Evolutionary conservation across 1,139 yeast species (phyloP).

Genomic region (Blastobotrys apis): DNA sequence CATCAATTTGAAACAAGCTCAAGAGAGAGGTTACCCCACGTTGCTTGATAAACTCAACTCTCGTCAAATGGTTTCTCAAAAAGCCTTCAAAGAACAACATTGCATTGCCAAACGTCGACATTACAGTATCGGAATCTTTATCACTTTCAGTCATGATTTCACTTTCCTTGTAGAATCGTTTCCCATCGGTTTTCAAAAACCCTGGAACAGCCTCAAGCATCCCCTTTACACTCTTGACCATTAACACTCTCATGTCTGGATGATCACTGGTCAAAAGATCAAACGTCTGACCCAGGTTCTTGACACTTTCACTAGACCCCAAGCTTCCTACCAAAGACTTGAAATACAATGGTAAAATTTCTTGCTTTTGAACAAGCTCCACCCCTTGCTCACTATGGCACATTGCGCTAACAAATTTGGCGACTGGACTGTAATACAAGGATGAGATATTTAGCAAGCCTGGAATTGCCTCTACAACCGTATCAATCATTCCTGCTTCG

Average conservation of each 20-base stretch:
- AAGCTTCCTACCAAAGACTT: constrained; percentile 20
- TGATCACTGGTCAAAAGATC: constrained; percentile 86
- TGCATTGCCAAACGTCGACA: constrained; percentile 24
- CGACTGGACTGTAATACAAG: constrained; percentile 57
- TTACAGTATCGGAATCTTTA: constrained; percentile 15
- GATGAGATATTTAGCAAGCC: constrained; percentile 47
- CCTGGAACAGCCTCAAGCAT: constrained; percentile 48
- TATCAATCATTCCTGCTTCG: constrained; percentile 72
- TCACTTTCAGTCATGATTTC: constrained; percentile 14
- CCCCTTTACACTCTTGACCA: constrained; percentile 48
- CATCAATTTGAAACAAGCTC: constrained; percentile 26
- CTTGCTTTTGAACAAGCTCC: constrained; percentile 34
- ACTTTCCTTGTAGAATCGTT: constrained; percentile 20
- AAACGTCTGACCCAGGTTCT: constrained; percentile 61
- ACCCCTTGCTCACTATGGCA: constrained; percentile 76
- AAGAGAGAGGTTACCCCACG: constrained; percentile 30
- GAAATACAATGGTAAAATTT: constrained; percentile 21
- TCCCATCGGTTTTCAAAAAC: constrained; percentile 17
- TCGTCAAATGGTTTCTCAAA: constrained; percentile 32
- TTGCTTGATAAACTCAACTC: constrained; percentile 33
- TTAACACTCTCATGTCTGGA: constrained; percentile 59
- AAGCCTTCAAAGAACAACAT: constrained; percentile 34
- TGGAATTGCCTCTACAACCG: constrained; percentile 53
- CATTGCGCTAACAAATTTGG: constrained; percentile 79
- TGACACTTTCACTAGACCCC: constrained; percentile 35